Evolutionary conservation across 2,329 filamentous ascomycete species (phyloP).

Genomic region (Metarhizium anisopliae): DNA sequence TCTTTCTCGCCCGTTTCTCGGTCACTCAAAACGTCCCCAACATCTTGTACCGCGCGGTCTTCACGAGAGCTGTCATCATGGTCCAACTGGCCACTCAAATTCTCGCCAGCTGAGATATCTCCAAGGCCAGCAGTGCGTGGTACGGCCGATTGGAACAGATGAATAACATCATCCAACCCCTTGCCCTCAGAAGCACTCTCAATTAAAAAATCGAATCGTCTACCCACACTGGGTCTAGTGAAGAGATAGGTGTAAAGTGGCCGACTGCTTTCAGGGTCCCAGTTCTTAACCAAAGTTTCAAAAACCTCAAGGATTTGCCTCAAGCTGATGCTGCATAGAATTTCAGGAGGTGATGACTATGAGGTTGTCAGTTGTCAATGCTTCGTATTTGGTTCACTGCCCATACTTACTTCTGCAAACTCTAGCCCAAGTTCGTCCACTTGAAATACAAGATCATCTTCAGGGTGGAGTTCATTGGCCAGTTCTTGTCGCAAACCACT

Average conservation of each 20-base stretch:
- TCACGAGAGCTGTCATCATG: constrained; percentile 14
- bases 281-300: constrained; percentile 33
- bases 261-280: constrained; percentile 29
- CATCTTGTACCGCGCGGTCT: constrained; percentile 7
- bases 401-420: constrained; percentile 37
- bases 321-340: constrained; percentile 27
- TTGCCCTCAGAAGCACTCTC: constrained; percentile 33
- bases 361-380: not conserved
- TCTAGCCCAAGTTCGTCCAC: constrained; percentile 44
- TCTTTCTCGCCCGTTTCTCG: not conserved
- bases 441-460: constrained; percentile 42
- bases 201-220: constrained; percentile 28
- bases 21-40: constrained; percentile 14
- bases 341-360: constrained; percentile 26
- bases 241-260: constrained; percentile 34
- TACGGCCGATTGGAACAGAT: constrained; percentile 25
- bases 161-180: constrained; percentile 31
- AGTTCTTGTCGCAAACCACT: constrained; percentile 36
- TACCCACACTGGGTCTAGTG: constrained; percentile 28
- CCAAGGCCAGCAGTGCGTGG: not conserved
- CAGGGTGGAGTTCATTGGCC: constrained; percentile 31
- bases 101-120: constrained; percentile 1
- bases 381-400: not conserved
- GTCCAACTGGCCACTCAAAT: constrained; percentile 8
- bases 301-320: constrained; percentile 34